A percentile compares a stretch with the other conserved stretches of the same genome.
These are phyloP conservation scores for Rhizopus sp. DNA, from an alignment of 371 early-diverging fungal genomes.

Conservation along the genomic window DNA sequence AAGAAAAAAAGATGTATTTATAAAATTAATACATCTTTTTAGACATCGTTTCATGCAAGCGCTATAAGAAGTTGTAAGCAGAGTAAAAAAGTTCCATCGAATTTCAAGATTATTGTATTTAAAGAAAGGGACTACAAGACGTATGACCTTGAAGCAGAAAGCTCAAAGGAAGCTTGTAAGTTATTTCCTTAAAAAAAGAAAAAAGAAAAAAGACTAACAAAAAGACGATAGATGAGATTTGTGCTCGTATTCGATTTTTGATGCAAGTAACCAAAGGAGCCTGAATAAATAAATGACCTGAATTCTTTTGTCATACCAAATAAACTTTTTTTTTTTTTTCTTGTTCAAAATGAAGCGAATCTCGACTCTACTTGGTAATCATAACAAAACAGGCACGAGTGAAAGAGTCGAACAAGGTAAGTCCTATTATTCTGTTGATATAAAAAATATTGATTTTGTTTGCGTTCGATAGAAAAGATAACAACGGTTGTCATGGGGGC, in stretches of 20 bases:
- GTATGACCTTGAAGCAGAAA: conserved; percentile 79
- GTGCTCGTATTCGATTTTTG: conserved; percentile 41
- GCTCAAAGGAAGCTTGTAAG: conserved; percentile 71
- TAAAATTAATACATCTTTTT: not conserved
- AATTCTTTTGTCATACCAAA: not conserved
- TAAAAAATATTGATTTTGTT: not conserved
- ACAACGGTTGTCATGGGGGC: conserved; percentile 28
- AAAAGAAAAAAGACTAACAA: not conserved
- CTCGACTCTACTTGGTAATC: conserved; percentile 13
- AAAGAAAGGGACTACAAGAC: conserved; percentile 72
- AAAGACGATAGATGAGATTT: conserved; percentile 44
- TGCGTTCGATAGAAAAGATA: not conserved
- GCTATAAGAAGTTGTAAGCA: conserved; percentile 78
- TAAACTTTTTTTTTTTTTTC: not conserved
- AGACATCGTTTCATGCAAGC: conserved; percentile 81
- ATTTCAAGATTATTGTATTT: conserved; percentile 75
- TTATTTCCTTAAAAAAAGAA: conserved; percentile 3
- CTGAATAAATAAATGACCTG: conserved; percentile 4
- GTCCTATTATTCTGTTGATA: not conserved
- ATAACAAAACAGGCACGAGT: not conserved
- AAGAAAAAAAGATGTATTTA: not conserved
- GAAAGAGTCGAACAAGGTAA: conserved; percentile 1
- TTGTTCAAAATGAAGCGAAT: conserved; percentile 18
- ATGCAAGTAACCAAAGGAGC: conserved; percentile 46
- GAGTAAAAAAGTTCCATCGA: conserved; percentile 70